These are phyloP conservation scores for Talaromyces funiculosus DNA, from an alignment of 2,329 filamentous ascomycete species.

Conservation along the genomic window DNA sequence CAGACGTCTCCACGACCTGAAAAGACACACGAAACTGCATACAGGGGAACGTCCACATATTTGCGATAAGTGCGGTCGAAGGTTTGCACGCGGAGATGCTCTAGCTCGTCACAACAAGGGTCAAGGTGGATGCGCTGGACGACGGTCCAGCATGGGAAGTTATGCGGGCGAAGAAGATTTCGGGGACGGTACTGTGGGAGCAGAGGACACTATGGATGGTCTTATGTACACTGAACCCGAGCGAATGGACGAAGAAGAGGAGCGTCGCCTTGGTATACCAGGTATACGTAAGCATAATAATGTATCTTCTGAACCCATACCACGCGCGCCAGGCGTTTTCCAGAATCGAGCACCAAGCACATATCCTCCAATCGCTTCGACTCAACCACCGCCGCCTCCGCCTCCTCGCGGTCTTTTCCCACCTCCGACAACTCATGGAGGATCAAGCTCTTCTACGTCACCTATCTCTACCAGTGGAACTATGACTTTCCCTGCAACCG, in stretches of 20 bases:
- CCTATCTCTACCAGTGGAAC: slow-evolving; percentile 42
- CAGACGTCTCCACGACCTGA: slow-evolving; percentile 85
- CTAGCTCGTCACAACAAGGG: slow-evolving; percentile 93
- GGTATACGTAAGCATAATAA: slow-evolving; percentile 67
- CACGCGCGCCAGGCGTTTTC: slow-evolving; percentile 39
- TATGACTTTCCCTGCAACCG: slow-evolving; percentile 36
- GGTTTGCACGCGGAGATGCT: slow-evolving; percentile 92
- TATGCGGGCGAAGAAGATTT: slow-evolving; percentile 75
- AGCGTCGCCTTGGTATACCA: slow-evolving; percentile 52
- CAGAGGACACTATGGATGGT: slow-evolving; percentile 58
- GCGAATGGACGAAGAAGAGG: slow-evolving; percentile 47
- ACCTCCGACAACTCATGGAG: slow-evolving; percentile 53
- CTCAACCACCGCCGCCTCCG: slow-evolving; percentile 42
- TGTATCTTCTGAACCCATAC: slow-evolving; percentile 46
- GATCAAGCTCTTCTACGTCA: slow-evolving; percentile 52
- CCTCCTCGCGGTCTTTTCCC: slow-evolving; percentile 55
- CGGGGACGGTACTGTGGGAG: slow-evolving; percentile 38
- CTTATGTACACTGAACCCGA: slow-evolving; percentile 53
- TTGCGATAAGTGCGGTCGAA: slow-evolving; percentile 88
- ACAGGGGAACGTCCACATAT: slow-evolving; percentile 94
- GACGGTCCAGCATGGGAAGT: slow-evolving; percentile 76
- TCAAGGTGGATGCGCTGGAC: slow-evolving; percentile 87
- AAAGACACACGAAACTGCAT: slow-evolving; percentile 92
- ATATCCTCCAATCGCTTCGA: slow-evolving; percentile 65
- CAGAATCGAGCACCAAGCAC: slow-evolving; percentile 67